Evolutionary conservation across 164 flowering plant genomes (phyloP).

Genomic region (Tinospora cordifolia): DNA sequence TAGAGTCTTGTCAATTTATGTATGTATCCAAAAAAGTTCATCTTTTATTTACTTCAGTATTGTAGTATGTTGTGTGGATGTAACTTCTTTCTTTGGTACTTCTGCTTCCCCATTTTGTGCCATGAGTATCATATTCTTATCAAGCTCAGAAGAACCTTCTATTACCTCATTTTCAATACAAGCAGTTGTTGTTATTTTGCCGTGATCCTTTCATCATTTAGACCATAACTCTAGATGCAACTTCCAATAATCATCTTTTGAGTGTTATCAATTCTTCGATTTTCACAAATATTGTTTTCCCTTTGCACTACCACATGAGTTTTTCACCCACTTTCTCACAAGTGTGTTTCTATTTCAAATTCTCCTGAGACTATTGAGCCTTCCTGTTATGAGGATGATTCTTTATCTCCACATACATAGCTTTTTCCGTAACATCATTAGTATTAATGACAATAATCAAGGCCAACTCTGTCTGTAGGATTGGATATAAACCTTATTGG

Average conservation of each 20-base stretch:
- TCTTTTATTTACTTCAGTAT: neutral
- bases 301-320: neutral
- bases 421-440: no score
- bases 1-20: neutral
- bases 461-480: no score
- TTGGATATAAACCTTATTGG: no score
- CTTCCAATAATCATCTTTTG: neutral
- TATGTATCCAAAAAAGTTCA: neutral
- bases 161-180: neutral
- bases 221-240: slow-evolving; percentile 7
- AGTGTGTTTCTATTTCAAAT: neutral
- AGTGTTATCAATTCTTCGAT: no score
- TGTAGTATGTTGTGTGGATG: neutral
- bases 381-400: no score
- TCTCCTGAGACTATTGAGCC: neutral
- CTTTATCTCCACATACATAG: slow-evolving; percentile 7
- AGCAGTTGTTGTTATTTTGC: neutral
- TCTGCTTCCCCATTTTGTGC: neutral
- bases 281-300: no score
- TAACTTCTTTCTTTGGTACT: no score
- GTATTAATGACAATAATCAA: no score
- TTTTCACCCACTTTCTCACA: neutral
- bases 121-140: neutral
- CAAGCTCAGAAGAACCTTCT: neutral
- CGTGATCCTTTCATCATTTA: neutral